Percentiles rank a stretch among this genome's conserved stretches.
Conservation (phyloP, 2,329 filamentous ascomycete species). For the Mycosphaerella arachidis region DNA sequence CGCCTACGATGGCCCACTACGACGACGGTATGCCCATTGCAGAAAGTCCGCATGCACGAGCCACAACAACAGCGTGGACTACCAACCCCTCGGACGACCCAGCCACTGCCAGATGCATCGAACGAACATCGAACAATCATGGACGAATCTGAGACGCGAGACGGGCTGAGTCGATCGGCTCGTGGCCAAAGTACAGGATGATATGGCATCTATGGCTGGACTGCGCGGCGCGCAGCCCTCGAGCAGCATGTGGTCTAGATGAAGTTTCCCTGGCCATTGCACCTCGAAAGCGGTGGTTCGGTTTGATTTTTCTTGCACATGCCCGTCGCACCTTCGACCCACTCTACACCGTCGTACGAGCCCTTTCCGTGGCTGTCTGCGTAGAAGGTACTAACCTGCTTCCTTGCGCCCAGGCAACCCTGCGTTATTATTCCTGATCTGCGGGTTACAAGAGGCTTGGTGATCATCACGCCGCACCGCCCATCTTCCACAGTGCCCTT, state of each 20-base stretch:
- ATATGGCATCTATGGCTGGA: no score
- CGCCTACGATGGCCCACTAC: no score
- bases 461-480: constrained; percentile 18
- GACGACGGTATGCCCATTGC: no score
- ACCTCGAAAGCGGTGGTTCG: constrained; percentile 18
- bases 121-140: no score
- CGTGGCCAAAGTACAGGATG: no score
- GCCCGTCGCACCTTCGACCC: constrained; percentile 17
- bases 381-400: constrained; percentile 19
- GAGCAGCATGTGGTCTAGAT: not conserved
- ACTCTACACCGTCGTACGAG: constrained; percentile 16
- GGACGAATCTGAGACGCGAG: no score
- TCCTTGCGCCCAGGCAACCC: constrained; percentile 15
- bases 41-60: no score
- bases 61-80: no score
- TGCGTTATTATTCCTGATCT: constrained; percentile 17
- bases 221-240: no score
- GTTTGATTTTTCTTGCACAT: constrained; percentile 16
- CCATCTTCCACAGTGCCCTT: constrained; percentile 9
- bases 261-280: constrained; percentile 14
- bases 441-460: constrained; percentile 20
- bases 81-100: no score
- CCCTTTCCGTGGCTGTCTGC: constrained; percentile 17
- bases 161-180: no score
- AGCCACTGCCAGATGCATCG: no score